phyloP scores from a whole-genome alignment of 1,284 basidiomycete genomes.

The Athelia psychrophila region DNA sequence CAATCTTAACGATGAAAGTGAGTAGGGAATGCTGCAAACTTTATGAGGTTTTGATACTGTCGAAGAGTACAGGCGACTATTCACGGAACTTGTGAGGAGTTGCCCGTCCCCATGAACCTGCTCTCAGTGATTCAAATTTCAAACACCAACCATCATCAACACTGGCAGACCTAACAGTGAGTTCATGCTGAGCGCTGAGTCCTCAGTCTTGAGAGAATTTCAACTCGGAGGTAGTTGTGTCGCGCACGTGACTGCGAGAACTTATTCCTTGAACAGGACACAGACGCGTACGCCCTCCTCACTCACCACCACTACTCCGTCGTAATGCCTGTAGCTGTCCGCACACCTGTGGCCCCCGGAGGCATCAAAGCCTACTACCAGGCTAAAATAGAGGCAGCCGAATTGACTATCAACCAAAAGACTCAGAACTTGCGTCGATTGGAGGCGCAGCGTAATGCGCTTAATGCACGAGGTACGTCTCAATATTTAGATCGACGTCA shows the following conservation, averaged over 20 bases:
- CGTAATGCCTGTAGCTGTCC: constrained; percentile 51
- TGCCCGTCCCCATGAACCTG: no score
- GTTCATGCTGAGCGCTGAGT: no score
- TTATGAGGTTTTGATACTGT: no score
- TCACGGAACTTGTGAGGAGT: no score
- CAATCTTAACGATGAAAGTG: no score
- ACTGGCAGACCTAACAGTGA: no score
- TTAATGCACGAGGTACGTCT: constrained; percentile 86
- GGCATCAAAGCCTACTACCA: constrained; percentile 91
- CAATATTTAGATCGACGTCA: neutral
- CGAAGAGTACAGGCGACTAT: no score
- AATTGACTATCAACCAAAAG: constrained; percentile 92
- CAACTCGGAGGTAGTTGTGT: neutral
- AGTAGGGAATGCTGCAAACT: no score
- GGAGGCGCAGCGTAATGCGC: constrained; percentile 94
- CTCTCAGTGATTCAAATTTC: no score
- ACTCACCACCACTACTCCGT: neutral
- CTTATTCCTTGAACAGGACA: neutral
- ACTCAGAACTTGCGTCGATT: constrained; percentile 95
- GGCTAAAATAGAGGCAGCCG: constrained; percentile 92
- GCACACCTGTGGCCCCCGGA: constrained; percentile 46
- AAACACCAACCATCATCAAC: no score
- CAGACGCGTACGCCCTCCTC: constrained; percentile 5
- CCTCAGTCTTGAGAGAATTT: no score
- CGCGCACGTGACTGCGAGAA: neutral